These are phyloP conservation scores for Daldinia sp. DNA, from an alignment of 2,329 filamentous ascomycete species.

Conservation along the genomic window DNA sequence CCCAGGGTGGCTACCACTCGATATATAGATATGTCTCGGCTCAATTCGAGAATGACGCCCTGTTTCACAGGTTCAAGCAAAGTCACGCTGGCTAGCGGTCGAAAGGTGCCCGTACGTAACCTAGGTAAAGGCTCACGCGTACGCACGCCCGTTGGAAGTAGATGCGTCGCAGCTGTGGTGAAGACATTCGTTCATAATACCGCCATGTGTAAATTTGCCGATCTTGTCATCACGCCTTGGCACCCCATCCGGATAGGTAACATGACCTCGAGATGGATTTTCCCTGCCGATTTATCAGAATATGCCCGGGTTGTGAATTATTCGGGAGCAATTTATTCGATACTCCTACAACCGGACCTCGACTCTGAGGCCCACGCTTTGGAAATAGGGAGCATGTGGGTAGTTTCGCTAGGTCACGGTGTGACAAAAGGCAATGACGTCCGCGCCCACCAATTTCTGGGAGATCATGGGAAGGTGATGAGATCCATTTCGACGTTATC, in stretches of 20 bases:
- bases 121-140: constrained; percentile 62
- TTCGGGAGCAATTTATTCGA: constrained; percentile 67
- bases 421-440: constrained; percentile 56
- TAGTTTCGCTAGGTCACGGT: constrained; percentile 71
- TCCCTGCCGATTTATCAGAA: constrained; percentile 58
- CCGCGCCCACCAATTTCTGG: constrained; percentile 67
- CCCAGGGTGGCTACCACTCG: constrained; percentile 34
- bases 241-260: constrained; percentile 64
- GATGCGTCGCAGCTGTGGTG: constrained; percentile 64
- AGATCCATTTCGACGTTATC: constrained; percentile 55
- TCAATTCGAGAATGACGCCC: constrained; percentile 56
- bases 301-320: constrained; percentile 50
- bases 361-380: constrained; percentile 64
- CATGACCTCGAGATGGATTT: constrained; percentile 56
- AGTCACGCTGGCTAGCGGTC: constrained; percentile 60
- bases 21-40: constrained; percentile 49
- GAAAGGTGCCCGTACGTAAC: constrained; percentile 55
- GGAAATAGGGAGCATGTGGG: constrained; percentile 61
- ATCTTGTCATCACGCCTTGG: constrained; percentile 68
- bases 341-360: constrained; percentile 63
- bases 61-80: constrained; percentile 67
- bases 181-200: constrained; percentile 59
- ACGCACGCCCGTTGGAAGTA: constrained; percentile 62
- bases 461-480: constrained; percentile 60
- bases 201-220: constrained; percentile 60